Base-by-base conservation (phyloP, 345 rosid species). In the Hibiscus mutabilis region DNA sequence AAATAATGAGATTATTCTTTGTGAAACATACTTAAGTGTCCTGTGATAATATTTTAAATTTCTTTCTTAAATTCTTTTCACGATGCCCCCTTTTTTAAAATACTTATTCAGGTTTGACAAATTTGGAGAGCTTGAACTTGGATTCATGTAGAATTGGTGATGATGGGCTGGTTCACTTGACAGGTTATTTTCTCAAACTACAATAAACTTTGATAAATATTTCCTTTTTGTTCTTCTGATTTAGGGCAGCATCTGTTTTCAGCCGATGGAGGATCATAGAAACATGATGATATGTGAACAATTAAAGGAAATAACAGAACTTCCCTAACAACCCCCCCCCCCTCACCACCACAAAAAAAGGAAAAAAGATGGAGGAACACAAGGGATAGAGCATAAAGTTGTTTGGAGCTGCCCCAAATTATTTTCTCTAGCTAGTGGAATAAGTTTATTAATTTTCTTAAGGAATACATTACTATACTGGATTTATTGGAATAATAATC, bases 61-160 rank as follows among this genome's bases (percentile, higher is more conserved):
- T 33, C 40, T 22, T 21, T 21, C 55, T 5, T 44, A 44, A 22
- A 1, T 35, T 13, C 12, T 44, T 6, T 65, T 64, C 9, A 22
- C 6, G 46, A 7, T 3, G 25, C 5, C 25, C n/a, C 19, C 53
- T 49, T 9, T 75, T 75, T 44, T 71, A 5, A 6, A 47, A 47
- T 81, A 55, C 27, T 55, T 55, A 57, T 57, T 60, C 83, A 93
- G 96, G 90, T 69, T 82, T 93, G 82, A 89, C 78, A 74, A 86
- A 87, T 61, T 85, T 93, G 88, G 96, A 91, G 87, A 91, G 96
- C 84, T 87, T 93, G 88, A 89, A 91, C 84, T 84, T 93, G 83
- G 98, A 93, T 81, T 88, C 97, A n/a, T 93, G 98, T 82, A 77
- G 81, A 44, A 83, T 93, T 74, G 84, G 79, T 61, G 97, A 93